A percentile compares a stretch with the other conserved stretches of the same genome.
Conservation (phyloP, 148 eudicot genomes). For the Amaranthus hypochondriacus region DNA sequence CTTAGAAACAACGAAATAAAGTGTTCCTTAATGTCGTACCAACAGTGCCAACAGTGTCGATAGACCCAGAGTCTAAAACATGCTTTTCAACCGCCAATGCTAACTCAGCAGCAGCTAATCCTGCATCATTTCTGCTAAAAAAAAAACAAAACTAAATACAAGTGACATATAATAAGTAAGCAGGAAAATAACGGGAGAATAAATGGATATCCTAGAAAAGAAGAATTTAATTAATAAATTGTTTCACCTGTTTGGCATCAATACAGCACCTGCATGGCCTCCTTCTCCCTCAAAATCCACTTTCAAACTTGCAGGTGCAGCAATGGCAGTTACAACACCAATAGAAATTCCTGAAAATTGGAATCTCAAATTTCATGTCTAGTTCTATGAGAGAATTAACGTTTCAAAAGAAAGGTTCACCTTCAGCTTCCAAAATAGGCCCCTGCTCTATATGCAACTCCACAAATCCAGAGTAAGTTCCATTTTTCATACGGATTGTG, state of each 20-base stretch:
- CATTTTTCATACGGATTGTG: slow-evolving; percentile 45
- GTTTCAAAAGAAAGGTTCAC: slow-evolving; percentile 25
- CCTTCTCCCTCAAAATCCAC: slow-evolving; percentile 96
- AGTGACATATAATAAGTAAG: not conserved
- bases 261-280: slow-evolving; percentile 94
- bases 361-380: not conserved
- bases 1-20: not conserved
- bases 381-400: not conserved
- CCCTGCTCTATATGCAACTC: slow-evolving; percentile 99
- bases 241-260: slow-evolving; percentile 80
- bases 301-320: slow-evolving; percentile 97
- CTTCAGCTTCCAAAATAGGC: slow-evolving; percentile 88
- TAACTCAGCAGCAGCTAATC: slow-evolving; percentile 94
- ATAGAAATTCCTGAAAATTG: slow-evolving; percentile 52
- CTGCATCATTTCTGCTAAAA: slow-evolving; percentile 83
- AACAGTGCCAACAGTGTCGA: slow-evolving; percentile 93
- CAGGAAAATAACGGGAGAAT: not conserved
- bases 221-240: not conserved
- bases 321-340: slow-evolving; percentile 95
- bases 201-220: not conserved
- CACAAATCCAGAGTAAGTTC: slow-evolving; percentile 71
- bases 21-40: slow-evolving; percentile 39
- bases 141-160: not conserved
- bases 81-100: slow-evolving; percentile 87
- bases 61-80: slow-evolving; percentile 79